phyloP scores from a whole-genome alignment of 1,139 yeast species.

The Candida tropicalis region DNA sequence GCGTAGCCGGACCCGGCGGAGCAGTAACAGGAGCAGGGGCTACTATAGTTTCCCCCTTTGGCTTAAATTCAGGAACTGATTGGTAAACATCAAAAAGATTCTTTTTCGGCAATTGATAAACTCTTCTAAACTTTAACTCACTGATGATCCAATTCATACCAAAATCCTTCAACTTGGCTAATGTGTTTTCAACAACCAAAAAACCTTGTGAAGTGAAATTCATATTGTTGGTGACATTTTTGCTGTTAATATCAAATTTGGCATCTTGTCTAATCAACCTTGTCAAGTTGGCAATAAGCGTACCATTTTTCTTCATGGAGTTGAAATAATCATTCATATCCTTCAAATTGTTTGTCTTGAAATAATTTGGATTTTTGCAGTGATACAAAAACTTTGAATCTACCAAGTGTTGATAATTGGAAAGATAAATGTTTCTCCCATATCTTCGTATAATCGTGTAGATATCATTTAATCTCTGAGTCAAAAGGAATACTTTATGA shows the following conservation, averaged over 20 bases:
- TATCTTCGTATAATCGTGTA: conserved; percentile 45
- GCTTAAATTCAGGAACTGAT: conserved; percentile 17
- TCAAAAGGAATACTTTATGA: conserved; percentile 51
- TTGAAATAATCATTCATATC: conserved; percentile 48
- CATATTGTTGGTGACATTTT: conserved; percentile 41
- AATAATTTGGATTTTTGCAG: conserved; percentile 29
- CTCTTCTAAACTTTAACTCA: conserved; percentile 41
- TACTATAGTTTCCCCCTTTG: background rate
- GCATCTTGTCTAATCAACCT: conserved; percentile 52
- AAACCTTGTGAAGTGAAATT: conserved; percentile 39
- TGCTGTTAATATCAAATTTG: conserved; percentile 34
- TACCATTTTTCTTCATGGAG: conserved; percentile 52
- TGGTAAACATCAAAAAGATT: conserved; percentile 24
- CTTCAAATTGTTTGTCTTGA: conserved; percentile 31
- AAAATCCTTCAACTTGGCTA: conserved; percentile 35
- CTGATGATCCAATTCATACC: conserved; percentile 37
- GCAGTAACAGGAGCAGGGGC: too few relatives aligned
- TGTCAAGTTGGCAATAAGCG: conserved; percentile 52
- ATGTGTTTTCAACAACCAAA: conserved; percentile 25
- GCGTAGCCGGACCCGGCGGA: background rate
- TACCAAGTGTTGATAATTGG: conserved; percentile 41
- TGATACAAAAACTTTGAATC: conserved; percentile 40
- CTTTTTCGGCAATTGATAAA: conserved; percentile 33
- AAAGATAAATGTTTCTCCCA: conserved; percentile 47
- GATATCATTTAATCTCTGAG: conserved; percentile 49